phyloP scores from a whole-genome alignment of 768 basidiomycete genomes.

The Kondoa malvinella region DNA sequence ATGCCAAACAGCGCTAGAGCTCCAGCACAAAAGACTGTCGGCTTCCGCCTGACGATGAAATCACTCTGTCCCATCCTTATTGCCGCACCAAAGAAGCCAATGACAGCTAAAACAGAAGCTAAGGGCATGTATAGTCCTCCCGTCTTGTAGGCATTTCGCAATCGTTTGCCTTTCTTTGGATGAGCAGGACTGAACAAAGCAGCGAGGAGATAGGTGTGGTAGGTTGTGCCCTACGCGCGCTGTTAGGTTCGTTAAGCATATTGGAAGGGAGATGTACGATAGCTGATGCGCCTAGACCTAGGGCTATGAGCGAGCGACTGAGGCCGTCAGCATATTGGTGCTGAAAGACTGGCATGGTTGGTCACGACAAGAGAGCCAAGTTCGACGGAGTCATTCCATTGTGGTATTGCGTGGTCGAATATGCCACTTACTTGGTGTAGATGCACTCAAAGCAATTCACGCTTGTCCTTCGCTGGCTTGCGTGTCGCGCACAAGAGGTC shows the following conservation, averaged over 20 bases:
- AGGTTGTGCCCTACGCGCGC: not conserved
- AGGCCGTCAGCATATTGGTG: not conserved
- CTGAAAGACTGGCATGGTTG: not conserved
- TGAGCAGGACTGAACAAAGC: not conserved
- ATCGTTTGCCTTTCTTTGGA: not conserved
- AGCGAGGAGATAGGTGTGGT: not conserved
- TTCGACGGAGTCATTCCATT: no score
- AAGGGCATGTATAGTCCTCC: not conserved
- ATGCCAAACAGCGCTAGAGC: not conserved
- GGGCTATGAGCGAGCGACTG: not conserved
- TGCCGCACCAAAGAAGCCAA: not conserved
- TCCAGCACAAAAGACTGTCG: not conserved
- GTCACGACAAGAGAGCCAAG: no score
- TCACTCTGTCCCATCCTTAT: not conserved
- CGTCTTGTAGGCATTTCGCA: not conserved
- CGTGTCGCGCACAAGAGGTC: no score
- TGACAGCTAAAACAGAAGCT: not conserved
- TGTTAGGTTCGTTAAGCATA: not conserved
- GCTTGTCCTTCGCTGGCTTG: no score
- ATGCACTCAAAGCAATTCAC: no score
- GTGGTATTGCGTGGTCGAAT: no score
- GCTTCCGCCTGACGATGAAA: not conserved
- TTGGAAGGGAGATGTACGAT: not conserved
- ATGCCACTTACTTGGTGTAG: no score
- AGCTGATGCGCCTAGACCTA: not conserved